Conservation (phyloP, 2,329 filamentous ascomycete species). For the Colletotrichum sp. region DNA sequence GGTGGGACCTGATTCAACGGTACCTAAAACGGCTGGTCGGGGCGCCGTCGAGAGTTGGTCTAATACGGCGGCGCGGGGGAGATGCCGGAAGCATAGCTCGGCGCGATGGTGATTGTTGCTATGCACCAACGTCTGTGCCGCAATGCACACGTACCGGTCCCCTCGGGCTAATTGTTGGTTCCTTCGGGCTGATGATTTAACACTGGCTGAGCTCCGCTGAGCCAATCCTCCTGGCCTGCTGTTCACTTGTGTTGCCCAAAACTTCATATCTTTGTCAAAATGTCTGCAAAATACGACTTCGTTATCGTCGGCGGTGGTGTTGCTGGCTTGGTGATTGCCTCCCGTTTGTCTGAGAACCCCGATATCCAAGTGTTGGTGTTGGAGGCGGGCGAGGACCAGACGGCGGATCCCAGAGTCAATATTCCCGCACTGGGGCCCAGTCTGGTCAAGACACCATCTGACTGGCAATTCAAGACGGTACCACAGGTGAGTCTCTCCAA, state of each 20-base stretch:
- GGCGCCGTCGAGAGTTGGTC: background rate
- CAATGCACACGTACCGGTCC: background rate
- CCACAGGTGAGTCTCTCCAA: constrained; percentile 24
- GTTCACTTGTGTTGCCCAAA: background rate
- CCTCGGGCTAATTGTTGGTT: background rate
- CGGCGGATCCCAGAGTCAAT: constrained; percentile 27
- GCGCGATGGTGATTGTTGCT: background rate
- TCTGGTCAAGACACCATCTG: constrained; percentile 27
- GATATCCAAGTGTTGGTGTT: constrained; percentile 28
- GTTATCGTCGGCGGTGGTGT: constrained; percentile 22
- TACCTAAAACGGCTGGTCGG: constrained; percentile 4
- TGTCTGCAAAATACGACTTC: constrained; percentile 26
- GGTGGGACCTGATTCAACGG: constrained; percentile 8
- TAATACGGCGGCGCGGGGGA: constrained; percentile 6
- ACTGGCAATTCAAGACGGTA: constrained; percentile 29
- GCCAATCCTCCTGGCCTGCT: background rate
- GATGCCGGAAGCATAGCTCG: background rate
- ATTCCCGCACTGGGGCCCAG: constrained; percentile 29
- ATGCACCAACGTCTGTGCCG: background rate
- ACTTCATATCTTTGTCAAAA: background rate
- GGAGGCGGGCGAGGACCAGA: constrained; percentile 32
- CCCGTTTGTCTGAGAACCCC: constrained; percentile 23
- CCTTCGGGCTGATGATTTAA: constrained; percentile 12
- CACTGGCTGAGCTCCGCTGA: background rate
- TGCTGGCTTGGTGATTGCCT: constrained; percentile 18